These are phyloP conservation scores for Podaxis pistillaris DNA, from an alignment of 768 basidiomycete species.

Conservation along the genomic window DNA sequence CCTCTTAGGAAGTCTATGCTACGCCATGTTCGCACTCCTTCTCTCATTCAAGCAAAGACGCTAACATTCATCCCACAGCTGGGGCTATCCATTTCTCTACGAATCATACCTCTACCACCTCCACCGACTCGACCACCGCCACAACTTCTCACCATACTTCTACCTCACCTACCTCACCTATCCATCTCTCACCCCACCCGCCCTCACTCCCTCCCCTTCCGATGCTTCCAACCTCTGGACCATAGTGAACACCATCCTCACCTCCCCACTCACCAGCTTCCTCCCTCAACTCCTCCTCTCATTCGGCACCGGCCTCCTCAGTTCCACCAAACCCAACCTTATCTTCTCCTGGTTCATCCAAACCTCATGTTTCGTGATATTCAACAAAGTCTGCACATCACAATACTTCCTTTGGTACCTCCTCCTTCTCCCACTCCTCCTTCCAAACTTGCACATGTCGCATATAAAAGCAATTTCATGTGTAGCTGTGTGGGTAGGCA, in stretches of 20 bases:
- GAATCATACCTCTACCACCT: slow-evolving; percentile 95
- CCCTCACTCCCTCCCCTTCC: slow-evolving; percentile 18
- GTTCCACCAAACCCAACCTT: slow-evolving; percentile 54
- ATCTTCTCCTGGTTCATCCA: slow-evolving; percentile 90
- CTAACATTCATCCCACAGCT: slow-evolving; percentile 46
- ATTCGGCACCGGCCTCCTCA: slow-evolving; percentile 72
- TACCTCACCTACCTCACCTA: slow-evolving; percentile 92
- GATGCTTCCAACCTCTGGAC: slow-evolving; percentile 10
- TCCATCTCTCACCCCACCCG: slow-evolving; percentile 35
- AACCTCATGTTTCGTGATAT: slow-evolving; percentile 87
- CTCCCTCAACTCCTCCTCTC: slow-evolving; percentile 78
- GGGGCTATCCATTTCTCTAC: slow-evolving; percentile 90
- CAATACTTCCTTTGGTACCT: slow-evolving; percentile 99
- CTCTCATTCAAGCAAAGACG: background rate
- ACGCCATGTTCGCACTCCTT: slow-evolving; percentile 42
- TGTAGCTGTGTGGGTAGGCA: slow-evolving; percentile 64
- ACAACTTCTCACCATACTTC: slow-evolving; percentile 98
- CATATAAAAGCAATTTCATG: slow-evolving; percentile 37
- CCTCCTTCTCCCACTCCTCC: slow-evolving; percentile 79
- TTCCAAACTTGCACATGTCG: slow-evolving; percentile 63
- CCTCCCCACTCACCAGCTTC: slow-evolving; percentile 81
- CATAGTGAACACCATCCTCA: slow-evolving; percentile 41
- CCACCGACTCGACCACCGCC: slow-evolving; percentile 89
- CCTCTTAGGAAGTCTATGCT: slow-evolving; percentile 60
- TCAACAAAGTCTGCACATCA: slow-evolving; percentile 98